Evolutionary conservation across 2,329 filamentous ascomycete genomes (phyloP).

Genomic region (Fusarium pseudograminearum): DNA sequence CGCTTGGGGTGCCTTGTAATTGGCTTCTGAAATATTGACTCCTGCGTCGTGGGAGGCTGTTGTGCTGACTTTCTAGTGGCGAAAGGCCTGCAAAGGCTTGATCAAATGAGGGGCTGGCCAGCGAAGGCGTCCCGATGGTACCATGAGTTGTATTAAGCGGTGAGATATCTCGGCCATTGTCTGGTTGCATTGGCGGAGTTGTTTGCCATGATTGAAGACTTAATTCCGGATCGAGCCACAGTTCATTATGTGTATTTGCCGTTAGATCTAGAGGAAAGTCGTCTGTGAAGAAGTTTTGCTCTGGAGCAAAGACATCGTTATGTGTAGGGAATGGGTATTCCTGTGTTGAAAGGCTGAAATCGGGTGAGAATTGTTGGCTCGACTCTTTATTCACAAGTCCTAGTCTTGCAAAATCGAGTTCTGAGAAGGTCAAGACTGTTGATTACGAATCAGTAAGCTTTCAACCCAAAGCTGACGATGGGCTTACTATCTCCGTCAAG

Average conservation of each 20-base stretch:
- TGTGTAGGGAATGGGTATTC: background rate
- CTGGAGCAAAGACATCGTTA: background rate
- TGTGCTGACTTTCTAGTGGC: background rate
- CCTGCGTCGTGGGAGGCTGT: conserved; percentile 19
- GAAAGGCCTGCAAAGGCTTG: background rate
- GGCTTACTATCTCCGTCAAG: conserved; percentile 32
- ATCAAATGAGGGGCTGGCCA: background rate
- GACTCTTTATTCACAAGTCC: background rate
- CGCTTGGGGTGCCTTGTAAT: background rate
- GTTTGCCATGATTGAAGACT: background rate
- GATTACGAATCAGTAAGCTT: conserved; percentile 4
- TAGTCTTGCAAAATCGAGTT: conserved; percentile 35
- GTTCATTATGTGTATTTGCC: background rate
- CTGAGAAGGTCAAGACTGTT: conserved; percentile 34
- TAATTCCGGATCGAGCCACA: conserved; percentile 6
- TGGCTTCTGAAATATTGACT: conserved; percentile 26
- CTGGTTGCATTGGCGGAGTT: background rate
- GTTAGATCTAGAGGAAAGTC: background rate
- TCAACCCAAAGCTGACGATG: background rate
- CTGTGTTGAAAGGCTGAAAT: fast-evolving
- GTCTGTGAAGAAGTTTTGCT: background rate
- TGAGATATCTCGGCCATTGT: background rate
- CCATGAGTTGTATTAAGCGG: background rate
- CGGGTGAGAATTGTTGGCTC: background rate
- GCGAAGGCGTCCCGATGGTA: background rate